Base-by-base conservation (phyloP, 768 basidiomycete species). In the Suillus brevipes region DNA sequence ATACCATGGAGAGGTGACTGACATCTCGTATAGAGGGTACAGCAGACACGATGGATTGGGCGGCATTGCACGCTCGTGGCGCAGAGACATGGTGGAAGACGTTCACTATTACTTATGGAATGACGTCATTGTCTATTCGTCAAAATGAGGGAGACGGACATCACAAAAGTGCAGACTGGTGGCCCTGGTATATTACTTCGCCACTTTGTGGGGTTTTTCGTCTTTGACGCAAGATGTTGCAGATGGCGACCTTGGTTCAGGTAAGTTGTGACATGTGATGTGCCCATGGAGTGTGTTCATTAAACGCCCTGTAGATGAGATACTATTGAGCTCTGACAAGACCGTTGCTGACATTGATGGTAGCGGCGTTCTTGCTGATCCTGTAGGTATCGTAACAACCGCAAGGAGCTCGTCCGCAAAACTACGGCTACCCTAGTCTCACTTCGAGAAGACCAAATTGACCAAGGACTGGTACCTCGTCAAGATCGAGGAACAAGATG, bases 41-140 rank as follows among this genome's bases (percentile, higher is more conserved):
- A 34, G 97, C 97, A 49, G 95, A 96, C 68, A 92, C 97, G 89
- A 99, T 99, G 97, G 97, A 99, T 81, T 99, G 97, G 97, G 97
- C 97, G 53, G 96, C 96, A 40, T 70, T 94, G 66, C 97, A 98
- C 69, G 96, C 95, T 28, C 92, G 97, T 60, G 94, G 95, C 20
- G 96, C 96, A 3, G 89, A 93, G 68, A 85, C 85, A 1, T 99
- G 95, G 95, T 99, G 97, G 97, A 99, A 98, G 86, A 97, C 94
- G 3, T 98, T 98, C 78, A 95, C 94, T 45, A n/a, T n/a, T 70
- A 86, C 87, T 16, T 94, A 93, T 71, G 92, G 94, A 67, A 97
- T 97, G 95, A 98, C 96, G 10, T 94, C 92, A 59, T 75, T 97
- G 66, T 96, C 94, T 12, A 94, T 99, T 67, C 86, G 97, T 60